Base-by-base conservation (phyloP, 1,284 basidiomycete genomes). In the Heterobasidion irregulare region DNA sequence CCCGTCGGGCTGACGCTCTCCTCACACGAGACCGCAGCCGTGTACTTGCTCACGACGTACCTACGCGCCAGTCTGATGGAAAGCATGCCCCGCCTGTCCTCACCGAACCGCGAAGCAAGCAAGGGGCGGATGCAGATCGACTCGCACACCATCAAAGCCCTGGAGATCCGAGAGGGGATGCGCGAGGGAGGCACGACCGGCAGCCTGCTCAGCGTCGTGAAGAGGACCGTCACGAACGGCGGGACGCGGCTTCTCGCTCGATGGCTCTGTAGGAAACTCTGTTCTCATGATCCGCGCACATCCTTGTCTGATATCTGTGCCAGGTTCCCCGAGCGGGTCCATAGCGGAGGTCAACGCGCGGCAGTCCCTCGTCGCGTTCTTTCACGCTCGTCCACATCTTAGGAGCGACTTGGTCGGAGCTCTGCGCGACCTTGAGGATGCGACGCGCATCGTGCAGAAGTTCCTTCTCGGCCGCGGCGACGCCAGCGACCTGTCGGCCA, bases 261-360 rank as follows among this genome's bases (percentile, higher is more conserved):
- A 59, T 87, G 86, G 82, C 71, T 93, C 45, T 89, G 90, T 92
- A 68, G 53, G 8, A 26, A 26, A 43, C 26, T 38, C 19, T 56
- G 43, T 26, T 56, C 33, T 46, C 12, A n/a, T 34, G 6, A 26
- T 50, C 3, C 32, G 19, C 41, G n/a, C 12, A 33, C 4, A 46
- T 15, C 26, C 26, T 41, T 38, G 44, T 51, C 46, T 51, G 44
- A 41, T 43, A 38, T 44, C 18, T 4, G 26, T 26, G 26, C 26
- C 55, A 93, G 90, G 86, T 64, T 88, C 89, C n/a, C 94, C 94
- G 0, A 94, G 90, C 59, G 90, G 89, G 0, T 87, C 88, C 2
- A 68, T 89, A 15, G 56, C 67, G 3, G 83, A 87, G 60, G 94
- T 98, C 62, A 79, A 83, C 61, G 72, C 80, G 2, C 83, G 91